phyloP scores from a whole-genome alignment of 495 filamentous ascomycete species.

The Cryomyces antarcticus region DNA sequence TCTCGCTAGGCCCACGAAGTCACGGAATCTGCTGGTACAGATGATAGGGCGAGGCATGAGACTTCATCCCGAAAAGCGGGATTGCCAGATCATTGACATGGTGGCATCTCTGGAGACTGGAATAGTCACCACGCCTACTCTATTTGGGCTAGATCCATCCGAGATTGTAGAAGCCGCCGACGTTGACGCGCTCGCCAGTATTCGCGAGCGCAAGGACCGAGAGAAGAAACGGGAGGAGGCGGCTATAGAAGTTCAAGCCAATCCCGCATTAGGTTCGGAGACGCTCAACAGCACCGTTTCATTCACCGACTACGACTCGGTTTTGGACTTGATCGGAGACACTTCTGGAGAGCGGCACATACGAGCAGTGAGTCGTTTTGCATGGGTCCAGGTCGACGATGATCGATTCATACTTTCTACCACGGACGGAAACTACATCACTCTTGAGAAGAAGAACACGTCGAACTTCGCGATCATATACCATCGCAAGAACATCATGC shows the following conservation, averaged over 20 bases:
- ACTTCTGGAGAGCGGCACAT: constrained; percentile 58
- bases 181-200: constrained; percentile 32
- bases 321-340: constrained; percentile 77
- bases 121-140: constrained; percentile 70
- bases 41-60: constrained; percentile 96
- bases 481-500: constrained; percentile 9
- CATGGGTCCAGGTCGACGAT: constrained; percentile 60
- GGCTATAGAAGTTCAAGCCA: neutral
- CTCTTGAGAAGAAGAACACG: constrained; percentile 30
- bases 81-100: constrained; percentile 96
- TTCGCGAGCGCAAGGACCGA: constrained; percentile 24
- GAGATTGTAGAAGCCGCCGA: constrained; percentile 47
- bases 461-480: constrained; percentile 9
- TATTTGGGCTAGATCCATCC: constrained; percentile 84
- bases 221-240: constrained; percentile 5
- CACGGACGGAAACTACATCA: constrained; percentile 34
- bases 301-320: constrained; percentile 76
- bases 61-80: constrained; percentile 52
- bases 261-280: neutral
- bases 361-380: constrained; percentile 43
- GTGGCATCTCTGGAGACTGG: constrained; percentile 63
- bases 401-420: constrained; percentile 44
- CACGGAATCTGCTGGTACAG: constrained; percentile 77
- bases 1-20: constrained; percentile 72
- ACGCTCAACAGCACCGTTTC: constrained; percentile 23